Evolutionary conservation across 192 early-diverging fungal genomes (phyloP).

Genomic region (Coemansia asiatica): DNA sequence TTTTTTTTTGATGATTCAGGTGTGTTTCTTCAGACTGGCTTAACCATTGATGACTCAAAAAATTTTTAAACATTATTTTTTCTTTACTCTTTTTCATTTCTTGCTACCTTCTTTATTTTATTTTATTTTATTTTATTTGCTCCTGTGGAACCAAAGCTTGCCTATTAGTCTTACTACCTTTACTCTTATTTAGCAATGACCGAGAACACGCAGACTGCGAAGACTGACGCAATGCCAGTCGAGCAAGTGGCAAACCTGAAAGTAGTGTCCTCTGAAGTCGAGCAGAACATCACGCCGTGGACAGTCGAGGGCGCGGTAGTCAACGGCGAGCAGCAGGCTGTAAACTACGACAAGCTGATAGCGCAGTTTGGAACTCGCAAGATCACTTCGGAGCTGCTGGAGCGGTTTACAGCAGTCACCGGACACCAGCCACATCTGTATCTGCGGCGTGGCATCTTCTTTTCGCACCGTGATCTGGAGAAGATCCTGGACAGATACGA

Average conservation of each 20-base stretch:
- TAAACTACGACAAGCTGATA: conserved; percentile 92
- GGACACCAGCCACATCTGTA: conserved; percentile 80
- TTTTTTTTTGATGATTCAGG: neutral
- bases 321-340: conserved; percentile 80
- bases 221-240: conserved; percentile 2
- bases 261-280: conserved; percentile 7
- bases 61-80: neutral
- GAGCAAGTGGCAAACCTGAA: conserved; percentile 18
- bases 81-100: neutral
- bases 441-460: conserved; percentile 88
- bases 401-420: conserved; percentile 82
- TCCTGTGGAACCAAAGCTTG: too few species aligned
- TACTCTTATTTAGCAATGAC: neutral
- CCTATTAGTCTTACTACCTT: too few species aligned
- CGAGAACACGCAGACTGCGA: neutral
- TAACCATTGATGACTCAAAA: neutral
- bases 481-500: conserved; percentile 88
- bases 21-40: too few species aligned
- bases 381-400: conserved; percentile 74
- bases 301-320: conserved; percentile 89
- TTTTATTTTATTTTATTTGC: neutral
- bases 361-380: conserved; percentile 81
- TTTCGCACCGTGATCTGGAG: conserved; percentile 89
- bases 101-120: neutral
- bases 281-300: conserved; percentile 79